These are phyloP conservation scores for Pseudogymnoascus sp. DNA, from an alignment of 2,329 filamentous ascomycete genomes.

Conservation along the genomic window DNA sequence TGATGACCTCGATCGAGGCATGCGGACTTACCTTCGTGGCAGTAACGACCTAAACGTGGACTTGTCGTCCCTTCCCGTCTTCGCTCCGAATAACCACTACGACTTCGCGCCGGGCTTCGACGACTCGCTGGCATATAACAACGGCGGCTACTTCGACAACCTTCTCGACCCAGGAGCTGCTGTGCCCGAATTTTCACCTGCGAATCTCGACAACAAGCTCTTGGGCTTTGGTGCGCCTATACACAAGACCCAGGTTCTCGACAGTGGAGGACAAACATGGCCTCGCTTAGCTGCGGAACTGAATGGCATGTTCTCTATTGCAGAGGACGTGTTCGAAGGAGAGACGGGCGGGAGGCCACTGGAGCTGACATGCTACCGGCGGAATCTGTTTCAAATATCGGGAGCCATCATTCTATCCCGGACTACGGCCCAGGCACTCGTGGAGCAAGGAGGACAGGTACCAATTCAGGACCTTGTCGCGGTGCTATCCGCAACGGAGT, in stretches of 20 bases:
- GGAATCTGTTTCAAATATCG: conserved; percentile 92
- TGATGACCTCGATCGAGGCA: not conserved
- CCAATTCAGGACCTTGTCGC: conserved; percentile 72
- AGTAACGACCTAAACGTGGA: conserved; percentile 8
- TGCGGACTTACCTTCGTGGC: not conserved
- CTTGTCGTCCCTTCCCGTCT: conserved; percentile 1
- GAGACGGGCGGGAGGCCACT: conserved; percentile 49
- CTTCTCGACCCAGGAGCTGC: conserved; percentile 26
- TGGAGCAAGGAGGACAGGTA: conserved; percentile 72
- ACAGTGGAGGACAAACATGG: conserved; percentile 57
- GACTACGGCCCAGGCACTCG: conserved; percentile 59
- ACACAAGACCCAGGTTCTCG: conserved; percentile 53
- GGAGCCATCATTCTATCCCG: conserved; percentile 76
- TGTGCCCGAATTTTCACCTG: conserved; percentile 23
- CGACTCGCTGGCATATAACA: conserved; percentile 53
- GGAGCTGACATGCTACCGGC: conserved; percentile 89
- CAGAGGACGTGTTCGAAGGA: conserved; percentile 65
- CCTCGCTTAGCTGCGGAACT: conserved; percentile 65
- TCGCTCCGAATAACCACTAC: conserved; percentile 22
- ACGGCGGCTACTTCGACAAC: conserved; percentile 36
- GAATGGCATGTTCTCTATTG: conserved; percentile 83
- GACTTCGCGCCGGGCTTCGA: conserved; percentile 56
- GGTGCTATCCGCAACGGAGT: conserved; percentile 78
- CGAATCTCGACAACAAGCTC: conserved; percentile 59
- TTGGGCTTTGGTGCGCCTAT: conserved; percentile 63